Evolutionary conservation across 108 stramenopile species (phyloP), one percentile per base, ranked within the genome.

Genomic region (Cyclotella choctawhatcheeana): DNA sequence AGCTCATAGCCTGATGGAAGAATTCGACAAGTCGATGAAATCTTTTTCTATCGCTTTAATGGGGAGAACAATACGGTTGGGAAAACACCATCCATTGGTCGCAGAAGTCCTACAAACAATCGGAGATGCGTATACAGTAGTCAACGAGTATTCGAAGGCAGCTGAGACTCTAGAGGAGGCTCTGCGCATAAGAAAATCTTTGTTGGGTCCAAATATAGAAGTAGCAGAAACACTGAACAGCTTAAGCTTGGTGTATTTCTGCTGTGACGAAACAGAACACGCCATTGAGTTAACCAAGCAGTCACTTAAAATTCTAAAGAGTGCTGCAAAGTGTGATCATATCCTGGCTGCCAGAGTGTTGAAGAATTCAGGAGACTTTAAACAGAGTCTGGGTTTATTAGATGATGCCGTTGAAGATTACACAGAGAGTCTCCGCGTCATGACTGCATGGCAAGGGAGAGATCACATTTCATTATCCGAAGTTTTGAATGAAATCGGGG

Each of bases 401-500:
- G 50, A 71, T 53, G 81, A 82, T 66, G 76, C 81, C 0, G 58
- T 82, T 31, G 76, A 77, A 29, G 44, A 71, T 51, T 82, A 82
- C 56, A 73, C 32, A 27, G 81, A 82, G 31, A 73, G 76, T 54
- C 64, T 77, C 27, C 76, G 81, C 7, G 58, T 82, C 31, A 73
- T 73, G 76, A 67, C 76, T 26, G 25, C 21, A 51, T 82, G 76
- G 76, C 50, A 73, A 25, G 81, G 81, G 26, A 58, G 62, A 33
- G 76, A 77, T 26, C 81, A 82, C 20, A 25, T 73, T 30, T 66
- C 54, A 13, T 59, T 77, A 18, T 71, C 81, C 29, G 71, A 82
- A 54, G 45, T 73, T 3, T 82, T 77, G 64, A 82, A 77, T 67
- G 71, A 82, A 73, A 65, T 82, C 1, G 81, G 81, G 17, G 76